These are phyloP conservation scores for Forsythia viridissima DNA, from an alignment of 257 asterid genomes.

Conservation along the genomic window DNA sequence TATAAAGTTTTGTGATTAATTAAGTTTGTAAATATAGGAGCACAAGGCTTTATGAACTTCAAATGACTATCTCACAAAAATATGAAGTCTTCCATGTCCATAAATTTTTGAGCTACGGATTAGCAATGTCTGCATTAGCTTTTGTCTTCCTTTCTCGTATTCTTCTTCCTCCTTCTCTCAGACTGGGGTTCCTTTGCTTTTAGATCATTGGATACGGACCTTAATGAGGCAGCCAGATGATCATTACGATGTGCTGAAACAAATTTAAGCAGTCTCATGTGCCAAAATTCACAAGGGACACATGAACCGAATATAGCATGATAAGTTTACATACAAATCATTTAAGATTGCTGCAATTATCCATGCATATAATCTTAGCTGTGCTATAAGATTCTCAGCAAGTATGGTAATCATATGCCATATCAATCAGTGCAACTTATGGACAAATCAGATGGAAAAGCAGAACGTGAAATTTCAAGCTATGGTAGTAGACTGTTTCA, in stretches of 20 bases:
- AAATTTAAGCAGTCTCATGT: constrained; percentile 16
- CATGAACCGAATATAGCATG: background rate
- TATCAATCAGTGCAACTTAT: background rate
- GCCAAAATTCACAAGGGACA: background rate
- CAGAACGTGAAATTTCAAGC: background rate
- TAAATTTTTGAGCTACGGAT: constrained; percentile 28
- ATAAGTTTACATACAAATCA: background rate
- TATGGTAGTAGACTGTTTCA: background rate
- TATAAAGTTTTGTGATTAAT: background rate
- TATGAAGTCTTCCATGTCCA: background rate
- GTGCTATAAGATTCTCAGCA: background rate
- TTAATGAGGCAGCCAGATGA: constrained; percentile 68
- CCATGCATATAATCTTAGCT: background rate
- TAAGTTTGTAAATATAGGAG: background rate
- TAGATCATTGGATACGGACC: constrained; percentile 62
- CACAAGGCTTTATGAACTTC: background rate
- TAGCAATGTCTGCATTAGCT: constrained; percentile 46
- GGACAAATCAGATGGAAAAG: background rate
- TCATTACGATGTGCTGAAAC: constrained; percentile 84
- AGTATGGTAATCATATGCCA: background rate
- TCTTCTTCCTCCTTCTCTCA: constrained; percentile 79
- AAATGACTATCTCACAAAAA: background rate
- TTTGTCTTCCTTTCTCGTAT: constrained; percentile 45
- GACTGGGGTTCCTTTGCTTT: constrained; percentile 76
- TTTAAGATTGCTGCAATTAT: background rate